phyloP scores from a whole-genome alignment of 495 filamentous ascomycete species.

The Hypoxylon perforatum region DNA sequence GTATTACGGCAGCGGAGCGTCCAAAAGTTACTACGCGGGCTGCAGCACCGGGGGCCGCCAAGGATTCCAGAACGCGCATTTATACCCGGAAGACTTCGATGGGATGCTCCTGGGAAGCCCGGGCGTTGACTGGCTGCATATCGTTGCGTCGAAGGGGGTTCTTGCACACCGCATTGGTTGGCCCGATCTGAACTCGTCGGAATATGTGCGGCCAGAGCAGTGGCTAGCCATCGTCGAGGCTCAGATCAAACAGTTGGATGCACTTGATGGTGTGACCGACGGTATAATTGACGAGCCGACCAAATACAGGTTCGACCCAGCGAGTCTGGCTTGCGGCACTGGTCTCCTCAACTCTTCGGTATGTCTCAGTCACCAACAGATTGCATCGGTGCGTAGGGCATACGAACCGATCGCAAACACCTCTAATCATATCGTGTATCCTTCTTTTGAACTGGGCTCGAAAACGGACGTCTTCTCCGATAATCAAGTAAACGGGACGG shows the following conservation, averaged over 20 bases:
- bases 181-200: conserved; percentile 4
- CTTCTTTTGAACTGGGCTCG: conserved; percentile 50
- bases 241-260: conserved; percentile 67
- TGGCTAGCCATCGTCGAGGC: conserved; percentile 62
- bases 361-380: conserved; percentile 63
- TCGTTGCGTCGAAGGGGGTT: conserved; percentile 25
- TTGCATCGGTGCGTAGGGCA: conserved; percentile 60
- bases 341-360: conserved; percentile 33
- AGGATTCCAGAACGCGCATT: conserved; percentile 17
- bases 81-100: conserved; percentile 25
- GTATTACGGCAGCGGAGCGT: conserved; percentile 6
- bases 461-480: conserved; percentile 35
- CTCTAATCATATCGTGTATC: conserved; percentile 64
- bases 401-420: conserved; percentile 61
- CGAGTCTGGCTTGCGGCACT: conserved; percentile 58
- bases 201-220: conserved; percentile 37
- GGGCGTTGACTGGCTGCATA: conserved; percentile 21
- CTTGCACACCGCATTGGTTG: conserved; percentile 20
- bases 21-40: conserved; percentile 17
- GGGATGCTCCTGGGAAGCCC: conserved; percentile 24
- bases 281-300: conserved; percentile 67
- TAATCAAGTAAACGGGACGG: conserved; percentile 10
- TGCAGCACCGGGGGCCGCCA: conserved; percentile 24
- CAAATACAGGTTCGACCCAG: conserved; percentile 62
- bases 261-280: conserved; percentile 65